Conservation (phyloP, 495 filamentous ascomycete species). For the Tricharina praecox region DNA sequence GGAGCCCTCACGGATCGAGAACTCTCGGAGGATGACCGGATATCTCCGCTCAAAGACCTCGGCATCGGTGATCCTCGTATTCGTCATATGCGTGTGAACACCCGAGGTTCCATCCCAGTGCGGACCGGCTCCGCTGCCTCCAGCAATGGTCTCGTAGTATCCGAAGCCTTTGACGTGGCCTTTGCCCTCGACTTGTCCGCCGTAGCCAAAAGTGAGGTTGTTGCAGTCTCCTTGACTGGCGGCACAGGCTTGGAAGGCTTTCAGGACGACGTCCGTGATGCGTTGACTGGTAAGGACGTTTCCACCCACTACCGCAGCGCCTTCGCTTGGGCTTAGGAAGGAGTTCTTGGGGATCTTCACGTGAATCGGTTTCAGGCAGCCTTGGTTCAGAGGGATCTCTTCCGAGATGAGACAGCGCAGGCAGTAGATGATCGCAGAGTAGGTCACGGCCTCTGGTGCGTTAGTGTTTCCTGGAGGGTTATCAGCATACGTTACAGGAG, state of each 20-base stretch:
- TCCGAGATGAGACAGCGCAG: constrained; percentile 80
- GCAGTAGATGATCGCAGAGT: constrained; percentile 92
- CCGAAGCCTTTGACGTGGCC: constrained; percentile 60
- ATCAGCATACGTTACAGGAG: no score
- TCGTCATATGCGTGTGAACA: constrained; percentile 97
- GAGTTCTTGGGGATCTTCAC: constrained; percentile 69
- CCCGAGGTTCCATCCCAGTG: constrained; percentile 79
- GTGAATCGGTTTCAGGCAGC: constrained; percentile 73
- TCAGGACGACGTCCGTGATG: constrained; percentile 85
- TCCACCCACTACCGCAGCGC: constrained; percentile 85
- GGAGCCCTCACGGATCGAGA: constrained; percentile 51
- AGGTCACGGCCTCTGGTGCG: constrained; percentile 84
- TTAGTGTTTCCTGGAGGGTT: constrained; percentile 64
- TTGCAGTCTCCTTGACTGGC: constrained; percentile 88
- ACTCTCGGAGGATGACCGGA: constrained; percentile 70
- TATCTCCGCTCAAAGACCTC: constrained; percentile 94
- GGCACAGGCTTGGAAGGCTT: constrained; percentile 76
- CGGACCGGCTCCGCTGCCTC: constrained; percentile 68
- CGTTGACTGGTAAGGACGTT: constrained; percentile 87
- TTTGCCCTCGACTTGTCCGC: constrained; percentile 53
- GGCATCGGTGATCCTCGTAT: constrained; percentile 88
- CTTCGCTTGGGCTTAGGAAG: constrained; percentile 70
- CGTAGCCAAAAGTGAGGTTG: constrained; percentile 73
- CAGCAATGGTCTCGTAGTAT: constrained; percentile 96
- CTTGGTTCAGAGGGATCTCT: constrained; percentile 93